A percentile compares a stretch with the other conserved stretches of the same genome.
Conservation (phyloP, 768 basidiomycete genomes). For the Kwoniella europaea region DNA sequence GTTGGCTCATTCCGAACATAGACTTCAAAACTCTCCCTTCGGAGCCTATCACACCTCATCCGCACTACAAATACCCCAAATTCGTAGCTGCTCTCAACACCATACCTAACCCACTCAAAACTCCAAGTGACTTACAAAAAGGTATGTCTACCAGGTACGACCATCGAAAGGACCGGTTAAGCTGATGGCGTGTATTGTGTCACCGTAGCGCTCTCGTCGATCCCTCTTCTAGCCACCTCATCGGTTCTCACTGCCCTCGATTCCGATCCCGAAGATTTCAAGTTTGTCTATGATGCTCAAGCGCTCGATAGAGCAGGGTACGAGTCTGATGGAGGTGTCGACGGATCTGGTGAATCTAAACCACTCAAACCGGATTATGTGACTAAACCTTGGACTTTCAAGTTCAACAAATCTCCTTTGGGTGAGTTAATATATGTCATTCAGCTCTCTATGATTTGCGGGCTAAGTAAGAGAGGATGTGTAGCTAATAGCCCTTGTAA, state of each 20-base stretch:
- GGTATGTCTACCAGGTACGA: conserved; percentile 33
- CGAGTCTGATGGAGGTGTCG: conserved; percentile 55
- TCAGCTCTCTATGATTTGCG: too few relatives aligned
- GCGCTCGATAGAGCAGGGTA: conserved; percentile 48
- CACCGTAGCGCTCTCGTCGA: too few relatives aligned
- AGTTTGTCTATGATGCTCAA: conserved; percentile 31
- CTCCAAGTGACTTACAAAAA: conserved; percentile 53
- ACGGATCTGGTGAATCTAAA: conserved; percentile 21
- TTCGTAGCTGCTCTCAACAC: conserved; percentile 47
- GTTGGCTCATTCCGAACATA: conserved; percentile 13
- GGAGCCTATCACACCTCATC: conserved; percentile 53
- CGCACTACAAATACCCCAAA: conserved; percentile 56
- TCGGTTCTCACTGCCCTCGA: conserved; percentile 52
- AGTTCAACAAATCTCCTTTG: conserved; percentile 55
- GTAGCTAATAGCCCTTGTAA: neutral
- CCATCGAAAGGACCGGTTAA: neutral
- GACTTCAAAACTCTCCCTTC: conserved; percentile 49
- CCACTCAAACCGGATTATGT: conserved; percentile 26
- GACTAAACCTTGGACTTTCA: conserved; percentile 51
- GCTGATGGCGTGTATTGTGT: neutral
- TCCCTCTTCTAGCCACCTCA: conserved; percentile 33
- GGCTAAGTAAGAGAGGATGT: too few relatives aligned
- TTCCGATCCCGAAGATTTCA: conserved; percentile 33
- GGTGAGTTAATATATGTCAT: conserved; percentile 36
- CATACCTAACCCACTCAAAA: conserved; percentile 47